Evolutionary conservation across 306 rosid genomes (phyloP).

Genomic region (Vigna nakashimae): DNA sequence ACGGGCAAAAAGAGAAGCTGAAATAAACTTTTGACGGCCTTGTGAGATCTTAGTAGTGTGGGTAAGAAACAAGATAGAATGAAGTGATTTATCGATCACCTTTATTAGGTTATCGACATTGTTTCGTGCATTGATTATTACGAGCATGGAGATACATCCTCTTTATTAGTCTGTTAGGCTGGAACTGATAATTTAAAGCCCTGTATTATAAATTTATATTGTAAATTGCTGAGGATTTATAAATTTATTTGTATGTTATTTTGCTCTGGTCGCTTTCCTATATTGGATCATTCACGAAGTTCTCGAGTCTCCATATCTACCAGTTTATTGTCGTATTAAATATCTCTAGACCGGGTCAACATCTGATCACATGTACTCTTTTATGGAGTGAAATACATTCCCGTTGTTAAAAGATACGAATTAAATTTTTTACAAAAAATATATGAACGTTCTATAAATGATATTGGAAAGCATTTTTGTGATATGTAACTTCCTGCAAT

Average conservation of each 20-base stretch:
- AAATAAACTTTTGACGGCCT: slow-evolving; percentile 41
- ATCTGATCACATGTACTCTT: no score
- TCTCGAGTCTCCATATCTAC: neutral
- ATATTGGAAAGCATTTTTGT: no score
- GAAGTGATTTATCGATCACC: slow-evolving; percentile 47
- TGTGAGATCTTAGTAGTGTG: slow-evolving; percentile 32
- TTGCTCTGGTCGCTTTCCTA: neutral
- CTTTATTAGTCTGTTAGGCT: slow-evolving; percentile 9
- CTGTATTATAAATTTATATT: slow-evolving; percentile 29
- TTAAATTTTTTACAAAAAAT: no score
- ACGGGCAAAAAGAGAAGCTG: slow-evolving; percentile 30
- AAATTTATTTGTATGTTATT: neutral
- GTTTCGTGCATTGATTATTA: slow-evolving; percentile 32
- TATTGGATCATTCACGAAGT: neutral
- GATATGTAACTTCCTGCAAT: no score
- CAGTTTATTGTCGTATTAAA: neutral
- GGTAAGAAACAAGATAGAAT: neutral
- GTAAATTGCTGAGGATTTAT: slow-evolving; percentile 37
- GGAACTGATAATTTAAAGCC: slow-evolving; percentile 36
- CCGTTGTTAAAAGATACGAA: no score
- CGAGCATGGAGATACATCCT: slow-evolving; percentile 20
- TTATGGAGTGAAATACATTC: no score
- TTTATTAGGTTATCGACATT: slow-evolving; percentile 8
- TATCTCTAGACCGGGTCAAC: neutral
- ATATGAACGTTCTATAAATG: no score